phyloP scores from a whole-genome alignment of 371 early-diverging fungal species.

The Mucor sp. region DNA sequence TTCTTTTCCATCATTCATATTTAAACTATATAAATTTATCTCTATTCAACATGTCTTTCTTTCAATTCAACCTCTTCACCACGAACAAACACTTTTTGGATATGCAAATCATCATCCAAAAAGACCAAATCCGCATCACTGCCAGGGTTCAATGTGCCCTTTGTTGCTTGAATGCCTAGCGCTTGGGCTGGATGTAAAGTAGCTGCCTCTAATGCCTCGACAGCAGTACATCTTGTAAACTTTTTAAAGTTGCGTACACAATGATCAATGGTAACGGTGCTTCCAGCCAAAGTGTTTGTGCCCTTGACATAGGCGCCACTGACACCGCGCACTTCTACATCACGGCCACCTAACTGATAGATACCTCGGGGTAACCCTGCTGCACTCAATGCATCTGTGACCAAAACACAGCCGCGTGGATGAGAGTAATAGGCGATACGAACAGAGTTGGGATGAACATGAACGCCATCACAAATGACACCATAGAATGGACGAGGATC shows the following conservation, averaged over 20 bases:
- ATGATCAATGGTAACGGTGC: slow-evolving; percentile 68
- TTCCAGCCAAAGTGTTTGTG: slow-evolving; percentile 75
- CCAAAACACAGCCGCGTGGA: slow-evolving; percentile 71
- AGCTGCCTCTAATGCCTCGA: slow-evolving; percentile 83
- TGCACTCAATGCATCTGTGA: slow-evolving; percentile 80
- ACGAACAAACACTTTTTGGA: slow-evolving; percentile 68
- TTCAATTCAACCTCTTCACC: slow-evolving; percentile 61
- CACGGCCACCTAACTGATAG: slow-evolving; percentile 66
- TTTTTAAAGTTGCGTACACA: slow-evolving; percentile 76
- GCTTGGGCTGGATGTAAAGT: slow-evolving; percentile 76
- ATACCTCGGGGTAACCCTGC: slow-evolving; percentile 66
- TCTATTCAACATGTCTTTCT: neutral
- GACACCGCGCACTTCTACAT: slow-evolving; percentile 49
- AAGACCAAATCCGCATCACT: slow-evolving; percentile 81
- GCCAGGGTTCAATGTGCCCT: slow-evolving; percentile 71
- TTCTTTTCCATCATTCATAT: neutral
- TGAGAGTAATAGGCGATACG: slow-evolving; percentile 83
- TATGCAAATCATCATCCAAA: slow-evolving; percentile 62
- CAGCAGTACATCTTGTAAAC: slow-evolving; percentile 71
- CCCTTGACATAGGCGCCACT: slow-evolving; percentile 67
- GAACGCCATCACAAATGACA: slow-evolving; percentile 81
- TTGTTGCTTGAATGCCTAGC: slow-evolving; percentile 66
- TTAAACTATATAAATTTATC: no score
- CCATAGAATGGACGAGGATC: slow-evolving; percentile 80
- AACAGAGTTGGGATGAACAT: slow-evolving; percentile 81